Conservation (phyloP, 495 filamentous ascomycete genomes). For the Paragyromitra xinjiangensis region DNA sequence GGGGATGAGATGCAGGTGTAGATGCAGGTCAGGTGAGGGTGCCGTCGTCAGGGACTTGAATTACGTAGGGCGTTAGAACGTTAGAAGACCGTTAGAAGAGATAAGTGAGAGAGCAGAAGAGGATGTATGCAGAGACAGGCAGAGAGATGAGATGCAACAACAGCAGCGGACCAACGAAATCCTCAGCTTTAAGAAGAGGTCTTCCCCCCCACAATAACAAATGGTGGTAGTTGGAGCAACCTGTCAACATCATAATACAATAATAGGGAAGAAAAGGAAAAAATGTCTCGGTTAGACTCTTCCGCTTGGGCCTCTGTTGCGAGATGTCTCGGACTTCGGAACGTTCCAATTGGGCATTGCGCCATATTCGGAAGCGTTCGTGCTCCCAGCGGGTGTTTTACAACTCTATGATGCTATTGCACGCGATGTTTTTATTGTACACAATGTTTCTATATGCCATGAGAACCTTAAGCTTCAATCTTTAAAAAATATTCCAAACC, state of each 20-base stretch:
- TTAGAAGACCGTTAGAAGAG: neutral
- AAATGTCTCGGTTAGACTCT: neutral
- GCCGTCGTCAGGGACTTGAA: neutral
- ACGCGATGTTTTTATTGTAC: no score
- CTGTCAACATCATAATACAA: constrained; percentile 18
- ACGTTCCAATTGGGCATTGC: neutral
- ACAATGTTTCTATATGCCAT: no score
- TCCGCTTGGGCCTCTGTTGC: neutral
- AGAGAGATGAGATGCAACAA: neutral
- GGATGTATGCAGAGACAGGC: neutral
- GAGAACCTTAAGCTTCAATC: neutral
- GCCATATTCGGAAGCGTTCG: neutral
- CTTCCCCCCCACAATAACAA: neutral
- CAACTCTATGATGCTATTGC: neutral
- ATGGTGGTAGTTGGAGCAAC: neutral
- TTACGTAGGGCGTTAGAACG: neutral
- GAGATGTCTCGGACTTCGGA: neutral
- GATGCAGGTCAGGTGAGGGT: neutral
- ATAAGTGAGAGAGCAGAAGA: neutral
- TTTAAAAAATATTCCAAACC: neutral
- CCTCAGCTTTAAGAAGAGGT: constrained; percentile 18
- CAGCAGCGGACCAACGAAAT: constrained; percentile 11
- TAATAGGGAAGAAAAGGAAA: no score
- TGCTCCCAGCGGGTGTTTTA: neutral
- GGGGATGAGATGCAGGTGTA: neutral